Conservation (phyloP, 2,329 filamentous ascomycete genomes). For the Colletotrichum spaethianum region DNA sequence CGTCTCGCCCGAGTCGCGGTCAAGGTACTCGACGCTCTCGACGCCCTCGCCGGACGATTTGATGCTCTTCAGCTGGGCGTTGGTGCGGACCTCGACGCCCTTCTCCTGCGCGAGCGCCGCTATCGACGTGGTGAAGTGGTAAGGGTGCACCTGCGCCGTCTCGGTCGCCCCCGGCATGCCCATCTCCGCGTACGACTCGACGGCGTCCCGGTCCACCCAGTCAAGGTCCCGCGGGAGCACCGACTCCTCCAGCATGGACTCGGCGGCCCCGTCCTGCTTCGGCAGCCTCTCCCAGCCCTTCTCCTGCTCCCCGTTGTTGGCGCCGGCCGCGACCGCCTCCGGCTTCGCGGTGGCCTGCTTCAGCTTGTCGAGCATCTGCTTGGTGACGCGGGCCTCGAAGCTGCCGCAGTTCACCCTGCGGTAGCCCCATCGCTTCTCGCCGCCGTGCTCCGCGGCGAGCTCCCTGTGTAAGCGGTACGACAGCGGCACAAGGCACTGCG, state of each 20-base stretch:
- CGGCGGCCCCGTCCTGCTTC: slow-evolving; percentile 68
- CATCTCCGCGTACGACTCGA: slow-evolving; percentile 86
- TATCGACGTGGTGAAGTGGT: slow-evolving; percentile 89
- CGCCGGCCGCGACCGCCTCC: slow-evolving; percentile 21
- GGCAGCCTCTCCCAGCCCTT: slow-evolving; percentile 74
- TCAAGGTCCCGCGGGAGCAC: slow-evolving; percentile 84
- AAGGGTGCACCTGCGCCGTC: slow-evolving; percentile 95
- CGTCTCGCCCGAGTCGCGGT: slow-evolving; percentile 58
- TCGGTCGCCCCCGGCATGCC: slow-evolving; percentile 76
- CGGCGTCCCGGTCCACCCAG: slow-evolving; percentile 81
- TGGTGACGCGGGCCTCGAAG: slow-evolving; percentile 58
- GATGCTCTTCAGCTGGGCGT: slow-evolving; percentile 78
- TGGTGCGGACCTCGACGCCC: slow-evolving; percentile 77
- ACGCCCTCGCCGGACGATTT: slow-evolving; percentile 67
- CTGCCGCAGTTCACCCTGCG: slow-evolving; percentile 81
- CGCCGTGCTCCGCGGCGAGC: slow-evolving; percentile 86
- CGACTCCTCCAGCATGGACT: slow-evolving; percentile 65
- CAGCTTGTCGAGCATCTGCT: slow-evolving; percentile 51
- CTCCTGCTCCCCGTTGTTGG: slow-evolving; percentile 43
- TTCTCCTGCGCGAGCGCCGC: slow-evolving; percentile 80
- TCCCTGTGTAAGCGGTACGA: slow-evolving; percentile 88
- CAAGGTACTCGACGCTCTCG: slow-evolving; percentile 72
- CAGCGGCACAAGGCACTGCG: slow-evolving; percentile 84
- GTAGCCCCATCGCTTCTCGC: slow-evolving; percentile 88
- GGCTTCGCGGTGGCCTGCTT: slow-evolving; percentile 43